Evolutionary conservation across 352 stramenopile species (phyloP).

Genomic region (Blastocystis sp.): DNA sequence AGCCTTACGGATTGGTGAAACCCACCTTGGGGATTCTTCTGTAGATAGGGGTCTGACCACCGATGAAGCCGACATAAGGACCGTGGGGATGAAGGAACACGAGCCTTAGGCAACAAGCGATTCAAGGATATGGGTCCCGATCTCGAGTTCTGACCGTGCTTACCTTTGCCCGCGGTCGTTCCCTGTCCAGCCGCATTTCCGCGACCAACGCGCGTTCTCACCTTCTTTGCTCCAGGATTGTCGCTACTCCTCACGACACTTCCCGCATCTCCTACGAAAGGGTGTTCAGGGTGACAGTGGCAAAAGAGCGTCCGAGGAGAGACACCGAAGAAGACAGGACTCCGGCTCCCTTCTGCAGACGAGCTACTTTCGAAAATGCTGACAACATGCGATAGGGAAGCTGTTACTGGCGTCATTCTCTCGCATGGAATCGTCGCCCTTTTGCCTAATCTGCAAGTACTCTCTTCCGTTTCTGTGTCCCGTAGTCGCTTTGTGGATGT

Average conservation of each 20-base stretch:
- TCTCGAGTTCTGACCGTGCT: slow-evolving; percentile 68
- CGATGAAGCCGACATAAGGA: slow-evolving; percentile 59
- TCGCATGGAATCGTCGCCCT: not conserved
- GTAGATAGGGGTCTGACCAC: slow-evolving; percentile 69
- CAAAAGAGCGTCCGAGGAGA: not conserved
- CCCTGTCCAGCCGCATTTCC: slow-evolving; percentile 70
- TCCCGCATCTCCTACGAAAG: not conserved
- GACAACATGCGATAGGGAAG: not conserved
- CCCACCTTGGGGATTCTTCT: slow-evolving; percentile 71
- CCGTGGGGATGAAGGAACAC: slow-evolving; percentile 46
- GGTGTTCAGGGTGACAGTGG: slow-evolving; percentile 45
- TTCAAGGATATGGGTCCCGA: slow-evolving; percentile 72
- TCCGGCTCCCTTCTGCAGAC: not conserved
- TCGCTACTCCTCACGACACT: slow-evolving; percentile 3
- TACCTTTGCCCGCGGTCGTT: slow-evolving; percentile 53
- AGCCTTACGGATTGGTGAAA: slow-evolving; percentile 59
- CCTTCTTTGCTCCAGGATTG: slow-evolving; percentile 67
- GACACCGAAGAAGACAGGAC: not conserved
- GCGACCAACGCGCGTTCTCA: slow-evolving; percentile 52
- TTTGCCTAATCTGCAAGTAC: not conserved
- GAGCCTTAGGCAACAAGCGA: not conserved
- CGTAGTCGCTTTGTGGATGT: not conserved
- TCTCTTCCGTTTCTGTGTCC: not conserved
- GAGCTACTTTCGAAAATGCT: not conserved
- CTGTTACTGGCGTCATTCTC: not conserved